Conservation (phyloP, 768 basidiomycete genomes). For the Naganishia randhawae region DNA sequence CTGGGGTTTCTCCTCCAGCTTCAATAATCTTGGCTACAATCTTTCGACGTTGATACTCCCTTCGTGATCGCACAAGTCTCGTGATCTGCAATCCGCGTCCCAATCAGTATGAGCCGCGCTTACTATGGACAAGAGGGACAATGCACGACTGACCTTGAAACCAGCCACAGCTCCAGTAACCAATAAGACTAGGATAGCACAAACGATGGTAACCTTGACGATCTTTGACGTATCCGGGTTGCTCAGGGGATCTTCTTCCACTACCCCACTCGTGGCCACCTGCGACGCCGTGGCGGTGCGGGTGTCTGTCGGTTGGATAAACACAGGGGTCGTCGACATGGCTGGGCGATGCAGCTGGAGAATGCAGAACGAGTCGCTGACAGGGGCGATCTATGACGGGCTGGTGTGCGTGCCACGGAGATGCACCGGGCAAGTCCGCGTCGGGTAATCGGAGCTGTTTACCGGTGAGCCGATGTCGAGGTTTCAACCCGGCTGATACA, state of each 20-base stretch:
- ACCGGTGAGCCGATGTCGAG: no score
- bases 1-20: conserved; percentile 19
- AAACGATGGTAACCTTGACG: conserved; percentile 31
- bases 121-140: background rate
- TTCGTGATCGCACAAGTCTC: conserved; percentile 18
- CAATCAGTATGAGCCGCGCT: background rate
- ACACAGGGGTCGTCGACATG: conserved; percentile 13
- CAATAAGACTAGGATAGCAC: conserved; percentile 26
- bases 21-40: conserved; percentile 17
- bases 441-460: no score
- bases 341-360: background rate
- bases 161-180: conserved; percentile 27
- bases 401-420: no score
- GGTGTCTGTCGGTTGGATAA: conserved; percentile 5
- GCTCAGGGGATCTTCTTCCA: conserved; percentile 17
- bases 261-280: conserved; percentile 1
- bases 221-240: conserved; percentile 26
- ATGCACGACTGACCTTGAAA: conserved; percentile 20
- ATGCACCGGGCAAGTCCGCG: no score
- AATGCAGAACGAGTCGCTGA: background rate
- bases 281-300: conserved; percentile 12
- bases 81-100: conserved; percentile 16
- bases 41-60: conserved; percentile 28
- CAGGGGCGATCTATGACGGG: background rate
- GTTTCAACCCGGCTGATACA: no score